Base-by-base conservation (phyloP, 148 eudicot genomes). In the Chenopodium formosanum region DNA sequence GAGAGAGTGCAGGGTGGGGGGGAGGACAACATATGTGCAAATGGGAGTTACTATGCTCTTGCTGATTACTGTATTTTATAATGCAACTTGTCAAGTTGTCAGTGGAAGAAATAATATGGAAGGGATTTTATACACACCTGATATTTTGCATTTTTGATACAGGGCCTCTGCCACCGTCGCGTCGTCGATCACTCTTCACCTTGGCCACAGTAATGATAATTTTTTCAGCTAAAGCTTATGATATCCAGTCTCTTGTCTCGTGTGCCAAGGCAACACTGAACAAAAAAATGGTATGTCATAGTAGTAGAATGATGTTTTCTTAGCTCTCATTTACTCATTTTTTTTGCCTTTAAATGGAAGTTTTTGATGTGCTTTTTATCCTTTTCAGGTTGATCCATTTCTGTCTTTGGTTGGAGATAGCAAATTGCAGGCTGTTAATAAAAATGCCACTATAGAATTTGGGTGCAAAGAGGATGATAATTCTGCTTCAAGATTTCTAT, bases 401-500 rank as follows among this genome's bases (percentile, higher is more conserved):
- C 70, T 96, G 72, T 83, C 84, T 78, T 84, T 96, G 90, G 90
- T 91, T 69, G 98, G 94, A 62, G 97, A 96, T 74, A 90, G 92
- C 90, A 96, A 96, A 86, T 81, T 96, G 83, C 91, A 93, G 78
- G 89, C 91, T 74, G 84, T 78, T 77, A 85, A 88, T 75, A 77
- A 75, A 50, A 88, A 85, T 64, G 81, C 85, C 22, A 79, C 83
- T 78, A 85, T 86, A 85, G 67, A 44, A 47, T 93, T 89, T 85
- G 99, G 98, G 75, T 96, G 94, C 9, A 83, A 91, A 52, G 99
- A 96, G 86, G 99, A 96, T 82, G 92, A 96, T 80, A 79, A 37
- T 66, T 87, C 86, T 81, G 98, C 98, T 80, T 76, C 71, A 76
- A 89, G 81, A 83, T 92, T 81, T 79, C 90, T 96, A 47, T 88